Base-by-base conservation (phyloP, 2,329 filamentous ascomycete genomes). In the Colletotrichum nymphaeae region DNA sequence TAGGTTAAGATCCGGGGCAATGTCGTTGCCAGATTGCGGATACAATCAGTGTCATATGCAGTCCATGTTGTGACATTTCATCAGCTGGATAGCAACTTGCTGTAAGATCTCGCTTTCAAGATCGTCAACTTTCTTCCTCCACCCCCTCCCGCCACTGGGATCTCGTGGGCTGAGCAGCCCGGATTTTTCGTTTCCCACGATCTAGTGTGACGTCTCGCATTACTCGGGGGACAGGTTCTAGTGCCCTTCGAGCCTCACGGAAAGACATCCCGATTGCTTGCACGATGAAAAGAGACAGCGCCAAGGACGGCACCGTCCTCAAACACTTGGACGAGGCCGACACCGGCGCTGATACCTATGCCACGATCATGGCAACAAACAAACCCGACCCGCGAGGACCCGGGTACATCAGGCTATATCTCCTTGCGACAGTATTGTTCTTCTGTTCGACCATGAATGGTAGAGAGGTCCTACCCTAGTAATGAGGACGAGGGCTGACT, bases 401-500 rank as follows among this genome's bases (percentile, higher is more conserved):
- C 5, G 80, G 80, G 8, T 79, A 80, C 63, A 76, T 81, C 57
- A 78, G 72, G 60, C 68, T 81, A 26, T 81, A 81, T 67, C 30
- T 78, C n/a, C 72, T 81, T 2, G 78, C 79, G 0, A 76, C 49
- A 0, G 69, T 78, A 12, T 74, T 78, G 35, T 84, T 81, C 42
- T 79, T 80, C 0, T 82, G 80, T 57, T 85, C 83, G 3, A 85
- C 84, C 1, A 84, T 85, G 83, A 85, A 81, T 60, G 83, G 83
- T 80, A 69, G 74, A 77, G 1, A 5, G 8, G 14, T 28, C 9
- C 5, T 26, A 26, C 26, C 5, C 26, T 26, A 4, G 26, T 26
- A 26, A 3, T 26, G 5, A 26, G n/a, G n/a, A n/a, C n/a, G n/a
- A n/a, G n/a, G 26, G 26, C 26, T 26, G 26, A 26, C 26, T 26